Percentiles rank a stretch among this genome's conserved stretches.
These are phyloP conservation scores for Chytridiales sp. DNA, from an alignment of 371 early-diverging fungal species.

Conservation along the genomic window DNA sequence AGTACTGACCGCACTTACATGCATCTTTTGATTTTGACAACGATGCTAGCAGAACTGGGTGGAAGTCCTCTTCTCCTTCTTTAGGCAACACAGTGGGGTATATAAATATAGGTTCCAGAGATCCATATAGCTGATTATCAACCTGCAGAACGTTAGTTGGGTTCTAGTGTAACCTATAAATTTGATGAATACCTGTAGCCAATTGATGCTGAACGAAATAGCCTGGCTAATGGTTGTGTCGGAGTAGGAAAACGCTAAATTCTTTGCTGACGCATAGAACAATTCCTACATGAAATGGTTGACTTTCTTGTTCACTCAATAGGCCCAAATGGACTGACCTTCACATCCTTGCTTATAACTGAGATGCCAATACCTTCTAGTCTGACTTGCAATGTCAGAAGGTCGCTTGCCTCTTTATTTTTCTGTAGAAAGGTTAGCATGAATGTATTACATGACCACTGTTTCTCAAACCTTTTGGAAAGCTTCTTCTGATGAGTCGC, in stretches of 20 bases:
- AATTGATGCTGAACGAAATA: conserved; percentile 71
- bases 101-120: conserved; percentile 81
- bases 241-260: conserved; percentile 67
- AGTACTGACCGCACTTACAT: conserved; percentile 34
- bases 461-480: conserved; percentile 25
- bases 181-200: conserved; percentile 67
- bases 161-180: neutral
- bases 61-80: conserved; percentile 60
- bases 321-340: conserved; percentile 26
- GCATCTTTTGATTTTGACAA: conserved; percentile 77
- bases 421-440: conserved; percentile 11
- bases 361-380: conserved; percentile 91
- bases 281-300: conserved; percentile 63
- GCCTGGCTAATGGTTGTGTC: conserved; percentile 78
- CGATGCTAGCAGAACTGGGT: conserved; percentile 53
- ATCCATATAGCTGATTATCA: conserved; percentile 89
- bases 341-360: conserved; percentile 64
- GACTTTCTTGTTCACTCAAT: neutral
- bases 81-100: conserved; percentile 84
- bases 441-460: neutral
- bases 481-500: conserved; percentile 14
- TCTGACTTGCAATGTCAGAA: conserved; percentile 65
- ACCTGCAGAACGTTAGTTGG: conserved; percentile 48
- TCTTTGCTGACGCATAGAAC: conserved; percentile 75
- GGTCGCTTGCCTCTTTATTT: conserved; percentile 51